Evolutionary conservation across 2,329 filamentous ascomycete genomes (phyloP), one percentile per base, ranked within the genome.

Genomic region (Dactylella cylindrospora): DNA sequence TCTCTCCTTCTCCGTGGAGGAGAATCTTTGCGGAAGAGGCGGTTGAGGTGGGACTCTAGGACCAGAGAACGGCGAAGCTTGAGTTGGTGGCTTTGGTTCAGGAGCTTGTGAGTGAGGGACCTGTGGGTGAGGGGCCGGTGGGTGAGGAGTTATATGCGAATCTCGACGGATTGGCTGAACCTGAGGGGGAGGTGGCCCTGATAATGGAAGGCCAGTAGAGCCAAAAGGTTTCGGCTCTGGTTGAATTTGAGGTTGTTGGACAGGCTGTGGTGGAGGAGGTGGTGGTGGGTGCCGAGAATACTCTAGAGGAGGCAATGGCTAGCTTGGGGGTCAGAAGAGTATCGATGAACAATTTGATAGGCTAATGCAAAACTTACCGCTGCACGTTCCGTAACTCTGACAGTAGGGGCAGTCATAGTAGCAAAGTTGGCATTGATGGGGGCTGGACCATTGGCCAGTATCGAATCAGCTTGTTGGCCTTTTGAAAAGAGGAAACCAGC

Each of bases 1-100:
- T 71, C 93, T 89, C 61, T 94, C 86, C 73, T 93, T 93, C 71
- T 95, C 88, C 1, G 84, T 70, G 67, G 51, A 66, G 60, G 76
- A 73, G 55, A 77, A 79, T 61, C 79, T 78, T 9, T 61, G 55
- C n/a, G 55, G 55, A 7, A 61, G 41, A 38, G 55, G 55, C 22
- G 55, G 55, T 5, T 78, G 73, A 68, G 82, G 80, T 19, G 79
- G 80, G 40, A 84, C 71, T 1, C 81, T 78, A 29, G 82, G 73
- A 68, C 82, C 79, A n/a, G 81, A 80, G n/a, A 79, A 78, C 39
- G 78, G 76, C 69, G 81, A 79, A 25, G 75, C 76, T 64, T 75
- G 79, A 38, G 74, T 76, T 29, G 72, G 72, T 26, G 71, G 69
- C 12, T 31, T 23, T 31, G 72, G 70, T 17, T 49, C 45, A 8